Base-by-base conservation (phyloP, 345 rosid species). In the Pistacia atlantica region DNA sequence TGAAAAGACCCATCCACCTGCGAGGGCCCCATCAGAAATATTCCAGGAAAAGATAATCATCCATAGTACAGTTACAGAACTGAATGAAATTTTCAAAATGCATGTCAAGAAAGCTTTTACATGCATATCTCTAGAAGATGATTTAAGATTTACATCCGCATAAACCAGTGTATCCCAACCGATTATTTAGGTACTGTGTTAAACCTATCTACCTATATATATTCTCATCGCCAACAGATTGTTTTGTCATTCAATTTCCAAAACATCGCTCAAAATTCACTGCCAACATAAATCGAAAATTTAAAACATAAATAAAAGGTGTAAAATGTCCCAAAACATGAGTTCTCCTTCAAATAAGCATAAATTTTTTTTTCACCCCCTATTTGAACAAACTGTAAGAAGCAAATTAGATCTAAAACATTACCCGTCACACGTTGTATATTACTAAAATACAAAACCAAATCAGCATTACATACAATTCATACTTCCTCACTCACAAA, bases 1-100 rank as follows among this genome's bases (percentile, higher is more conserved):
- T 93, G 99, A 93, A 96, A 96, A 83, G 99, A 96, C 90, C 98
- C 98, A 92, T 96, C 99, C 97, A 96, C 97, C 99, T 96, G 98
- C 67, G 97, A 96, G 79, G 81, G 75, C 95, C 97, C 89, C 97
- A 90, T 96, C 97, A 96, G 95, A 87, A 90, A 85, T 22, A 89
- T 86, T 84, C 93, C 84, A 68, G 78, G 60, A 80, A 71, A 55
- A 28, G 33, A 59, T 68, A 65, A 71, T 46, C 11, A 59, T 54
- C 11, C 62, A 70, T 22, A 14, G 75, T 49, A 75, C 63, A 65
- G 42, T 69, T 42, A 31, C 33, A 31, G 33, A 31, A 31, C 3
- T 31, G 33, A 31, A 31, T 31, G 33, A 31, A 31, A 31, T 31
- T 31, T 31, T 31, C 33, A 31, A 31, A 31, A 31, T 31, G 33